Evolutionary conservation across 768 basidiomycete species (phyloP).

Genomic region (Xanthoconium stramineum): DNA sequence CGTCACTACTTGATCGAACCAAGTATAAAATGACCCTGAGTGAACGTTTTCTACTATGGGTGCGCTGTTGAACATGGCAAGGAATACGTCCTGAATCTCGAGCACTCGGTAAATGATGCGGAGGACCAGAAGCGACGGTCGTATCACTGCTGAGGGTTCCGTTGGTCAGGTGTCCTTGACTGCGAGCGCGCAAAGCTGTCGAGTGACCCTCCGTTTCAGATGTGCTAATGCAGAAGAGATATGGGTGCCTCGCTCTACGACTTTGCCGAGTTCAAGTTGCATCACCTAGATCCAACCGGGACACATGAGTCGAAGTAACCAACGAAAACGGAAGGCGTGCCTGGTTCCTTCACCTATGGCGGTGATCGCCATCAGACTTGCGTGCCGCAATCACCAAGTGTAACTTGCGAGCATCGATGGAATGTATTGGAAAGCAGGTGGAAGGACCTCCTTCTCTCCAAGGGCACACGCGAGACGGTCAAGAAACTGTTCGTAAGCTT

Average conservation of each 20-base stretch:
- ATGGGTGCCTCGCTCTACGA: slow-evolving; percentile 60
- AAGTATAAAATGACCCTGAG: too few species aligned
- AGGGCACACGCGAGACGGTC: slow-evolving; percentile 80
- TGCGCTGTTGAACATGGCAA: too few species aligned
- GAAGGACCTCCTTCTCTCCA: slow-evolving; percentile 72
- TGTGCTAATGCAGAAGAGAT: neutral
- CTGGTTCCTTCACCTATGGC: slow-evolving; percentile 82
- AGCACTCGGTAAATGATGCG: slow-evolving; percentile 78
- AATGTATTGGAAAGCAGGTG: slow-evolving; percentile 78
- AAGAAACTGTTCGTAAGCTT: slow-evolving; percentile 77
- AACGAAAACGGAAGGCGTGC: slow-evolving; percentile 28
- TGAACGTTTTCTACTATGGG: neutral
- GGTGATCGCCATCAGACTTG: slow-evolving; percentile 84
- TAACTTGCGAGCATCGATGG: slow-evolving; percentile 78
- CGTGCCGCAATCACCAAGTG: slow-evolving; percentile 84
- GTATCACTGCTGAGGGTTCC: too few species aligned
- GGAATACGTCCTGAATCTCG: slow-evolving; percentile 84
- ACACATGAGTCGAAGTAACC: neutral
- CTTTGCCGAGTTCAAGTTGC: slow-evolving; percentile 77
- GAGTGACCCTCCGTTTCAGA: neutral
- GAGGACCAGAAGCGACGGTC: slow-evolving; percentile 76
- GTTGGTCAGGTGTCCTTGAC: too few species aligned
- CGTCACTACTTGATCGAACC: neutral
- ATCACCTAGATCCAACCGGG: slow-evolving; percentile 48
- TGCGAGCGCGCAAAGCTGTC: too few species aligned